These are phyloP conservation scores for Periconia sp. DNA, from an alignment of 2,329 filamentous ascomycete genomes.

Conservation along the genomic window DNA sequence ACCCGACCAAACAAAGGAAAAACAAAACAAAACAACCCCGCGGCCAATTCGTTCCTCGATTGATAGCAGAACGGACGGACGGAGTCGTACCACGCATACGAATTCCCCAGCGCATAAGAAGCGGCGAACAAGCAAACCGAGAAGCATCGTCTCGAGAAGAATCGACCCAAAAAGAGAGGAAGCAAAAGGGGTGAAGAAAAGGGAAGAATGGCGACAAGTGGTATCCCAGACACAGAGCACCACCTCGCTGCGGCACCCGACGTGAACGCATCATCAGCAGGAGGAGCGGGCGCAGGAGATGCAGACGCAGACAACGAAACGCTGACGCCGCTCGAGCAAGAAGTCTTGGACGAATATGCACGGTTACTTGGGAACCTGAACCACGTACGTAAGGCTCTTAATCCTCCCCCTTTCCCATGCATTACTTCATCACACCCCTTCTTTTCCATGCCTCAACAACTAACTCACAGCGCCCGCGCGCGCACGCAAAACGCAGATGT, in stretches of 20 bases:
- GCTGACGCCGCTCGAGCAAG: slow-evolving; percentile 81
- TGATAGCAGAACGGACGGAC: too few relatives aligned
- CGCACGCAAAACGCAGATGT: slow-evolving; percentile 46
- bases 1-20: too few relatives aligned
- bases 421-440: neutral
- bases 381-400: slow-evolving; percentile 59
- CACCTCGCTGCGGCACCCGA: slow-evolving; percentile 20
- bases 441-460: too few relatives aligned
- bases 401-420: slow-evolving; percentile 11
- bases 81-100: too few relatives aligned
- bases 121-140: neutral
- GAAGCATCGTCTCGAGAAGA: neutral
- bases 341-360: slow-evolving; percentile 93
- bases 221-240: slow-evolving; percentile 6
- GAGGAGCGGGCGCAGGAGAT: neutral
- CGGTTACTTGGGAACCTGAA: slow-evolving; percentile 87
- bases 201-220: slow-evolving; percentile 11
- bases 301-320: slow-evolving; percentile 19
- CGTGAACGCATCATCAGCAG: neutral
- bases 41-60: too few relatives aligned
- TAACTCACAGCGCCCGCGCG: too few relatives aligned
- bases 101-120: too few relatives aligned
- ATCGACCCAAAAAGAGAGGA: neutral
- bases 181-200: slow-evolving; percentile 13
- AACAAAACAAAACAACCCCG: too few relatives aligned